These are phyloP conservation scores for Phaeolepiota aurea DNA, from an alignment of 768 basidiomycete species.

Conservation along the genomic window DNA sequence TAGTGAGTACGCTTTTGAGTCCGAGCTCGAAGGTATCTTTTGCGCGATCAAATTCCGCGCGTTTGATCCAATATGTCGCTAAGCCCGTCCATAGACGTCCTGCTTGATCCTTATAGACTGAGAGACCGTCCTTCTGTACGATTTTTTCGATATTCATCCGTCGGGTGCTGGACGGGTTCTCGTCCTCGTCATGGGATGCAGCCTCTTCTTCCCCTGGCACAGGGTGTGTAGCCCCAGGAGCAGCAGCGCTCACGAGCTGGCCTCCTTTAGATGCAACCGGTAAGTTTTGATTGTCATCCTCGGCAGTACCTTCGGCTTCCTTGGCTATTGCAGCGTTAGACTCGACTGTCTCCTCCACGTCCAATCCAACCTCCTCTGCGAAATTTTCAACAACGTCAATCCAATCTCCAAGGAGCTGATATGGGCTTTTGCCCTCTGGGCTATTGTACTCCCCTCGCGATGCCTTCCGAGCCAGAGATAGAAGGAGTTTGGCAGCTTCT, in stretches of 20 bases:
- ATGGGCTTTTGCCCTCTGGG: conserved; percentile 91
- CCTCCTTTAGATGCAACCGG: conserved; percentile 56
- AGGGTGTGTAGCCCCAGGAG: conserved; percentile 35
- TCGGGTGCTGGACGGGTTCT: conserved; percentile 61
- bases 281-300: conserved; percentile 26
- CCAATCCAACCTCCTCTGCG: conserved; percentile 89
- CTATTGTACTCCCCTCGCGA: conserved; percentile 76
- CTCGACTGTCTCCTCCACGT: conserved; percentile 62
- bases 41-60: conserved; percentile 89
- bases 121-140: conserved; percentile 78
- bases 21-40: conserved; percentile 85
- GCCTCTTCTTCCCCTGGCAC: conserved; percentile 30
- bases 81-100: conserved; percentile 94
- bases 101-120: conserved; percentile 92
- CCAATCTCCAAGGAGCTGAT: conserved; percentile 89
- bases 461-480: conserved; percentile 79
- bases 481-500: conserved; percentile 87
- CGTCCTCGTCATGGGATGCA: conserved; percentile 67
- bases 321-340: conserved; percentile 44
- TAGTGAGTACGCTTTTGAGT: conserved; percentile 75
- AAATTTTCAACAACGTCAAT: conserved; percentile 86
- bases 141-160: conserved; percentile 85
- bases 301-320: conserved; percentile 32
- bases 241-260: conserved; percentile 61
- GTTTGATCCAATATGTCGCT: conserved; percentile 98